Evolutionary conservation across 192 early-diverging fungal species (phyloP), one percentile per base, ranked within the genome.

Genomic region (Coemansia sp.): DNA sequence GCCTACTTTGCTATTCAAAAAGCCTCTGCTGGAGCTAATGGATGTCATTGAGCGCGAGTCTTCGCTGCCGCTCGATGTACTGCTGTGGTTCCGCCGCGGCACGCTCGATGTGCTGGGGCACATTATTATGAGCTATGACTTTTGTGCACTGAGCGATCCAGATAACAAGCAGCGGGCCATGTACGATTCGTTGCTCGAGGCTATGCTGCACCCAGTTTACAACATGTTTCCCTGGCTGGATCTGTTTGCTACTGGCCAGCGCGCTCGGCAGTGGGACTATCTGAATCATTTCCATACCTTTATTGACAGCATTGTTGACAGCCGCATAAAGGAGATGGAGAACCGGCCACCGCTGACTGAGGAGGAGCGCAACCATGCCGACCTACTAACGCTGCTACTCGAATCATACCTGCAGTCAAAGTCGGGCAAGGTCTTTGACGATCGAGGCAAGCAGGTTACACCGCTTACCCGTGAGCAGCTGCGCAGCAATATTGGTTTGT

Each of bases 81-180:
- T 72, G 59, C 59, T 66, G 15, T 67, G 68, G 64, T 68, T 82
- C 60, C 69, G 79, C 50, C 67, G 84, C 23, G 68, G 82, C 45
- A 82, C 87, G 10, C 71, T 88, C 15, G 87, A 88, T 57, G 84
- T 84, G 25, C 72, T 88, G 54, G 85, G 85, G 15, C 73, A 73
- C 12, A 82, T 82, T 12, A 72, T 74, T 54, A 85, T 85, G 77
- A 82, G 76, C 45, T 83, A 76, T 29, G 75, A 86, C 59, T 87
- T 88, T 64, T 60, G 76, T 48, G 76, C 85, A 0, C 70, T 81
- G 4, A 60, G 73, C 35, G 64, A 81, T 37, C 70, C 78, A 0
- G 67, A 79, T 25, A 82, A 71, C 61, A 73, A 74, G 56, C 64
- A 77, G 78, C 73, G 75, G 59, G 55, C 64, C 10, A 71, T 65